These are phyloP conservation scores for Diplodia seriata DNA, from an alignment of 2,329 filamentous ascomycete species.

Conservation along the genomic window DNA sequence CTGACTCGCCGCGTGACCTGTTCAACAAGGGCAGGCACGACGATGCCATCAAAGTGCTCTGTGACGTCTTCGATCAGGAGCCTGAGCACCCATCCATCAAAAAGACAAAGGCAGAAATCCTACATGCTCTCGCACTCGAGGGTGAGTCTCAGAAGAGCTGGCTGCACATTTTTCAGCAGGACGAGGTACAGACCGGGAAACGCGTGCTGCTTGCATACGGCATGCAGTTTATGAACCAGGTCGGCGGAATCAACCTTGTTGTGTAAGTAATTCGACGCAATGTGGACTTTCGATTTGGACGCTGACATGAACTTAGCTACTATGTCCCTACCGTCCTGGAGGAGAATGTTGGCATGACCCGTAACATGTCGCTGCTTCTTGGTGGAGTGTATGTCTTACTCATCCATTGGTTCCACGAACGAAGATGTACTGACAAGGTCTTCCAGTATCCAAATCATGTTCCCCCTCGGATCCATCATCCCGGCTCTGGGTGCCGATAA, in stretches of 20 bases:
- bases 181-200: constrained; percentile 58
- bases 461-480: constrained; percentile 40
- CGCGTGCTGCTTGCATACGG: constrained; percentile 66
- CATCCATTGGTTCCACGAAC: constrained; percentile 39
- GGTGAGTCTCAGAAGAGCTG: constrained; percentile 31
- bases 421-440: background rate
- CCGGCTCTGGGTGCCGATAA: constrained; percentile 41
- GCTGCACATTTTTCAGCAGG: constrained; percentile 38
- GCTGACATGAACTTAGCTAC: constrained; percentile 13
- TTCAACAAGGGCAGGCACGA: constrained; percentile 50
- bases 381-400: constrained; percentile 48
- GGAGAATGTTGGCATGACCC: constrained; percentile 54
- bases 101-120: constrained; percentile 66
- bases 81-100: constrained; percentile 63
- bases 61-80: constrained; percentile 55
- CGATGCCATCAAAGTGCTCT: constrained; percentile 58
- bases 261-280: constrained; percentile 36
- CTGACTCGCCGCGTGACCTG: constrained; percentile 44
- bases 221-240: constrained; percentile 68
- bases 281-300: background rate
- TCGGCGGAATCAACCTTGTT: constrained; percentile 50
- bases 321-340: constrained; percentile 30
- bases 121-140: constrained; percentile 56
- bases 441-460: constrained; percentile 31
- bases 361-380: constrained; percentile 55